A percentile compares a stretch with the other conserved stretches of the same genome.
Evolutionary conservation across 1,284 basidiomycete genomes (phyloP).

Genomic region (Heterobasidion irregulare): DNA sequence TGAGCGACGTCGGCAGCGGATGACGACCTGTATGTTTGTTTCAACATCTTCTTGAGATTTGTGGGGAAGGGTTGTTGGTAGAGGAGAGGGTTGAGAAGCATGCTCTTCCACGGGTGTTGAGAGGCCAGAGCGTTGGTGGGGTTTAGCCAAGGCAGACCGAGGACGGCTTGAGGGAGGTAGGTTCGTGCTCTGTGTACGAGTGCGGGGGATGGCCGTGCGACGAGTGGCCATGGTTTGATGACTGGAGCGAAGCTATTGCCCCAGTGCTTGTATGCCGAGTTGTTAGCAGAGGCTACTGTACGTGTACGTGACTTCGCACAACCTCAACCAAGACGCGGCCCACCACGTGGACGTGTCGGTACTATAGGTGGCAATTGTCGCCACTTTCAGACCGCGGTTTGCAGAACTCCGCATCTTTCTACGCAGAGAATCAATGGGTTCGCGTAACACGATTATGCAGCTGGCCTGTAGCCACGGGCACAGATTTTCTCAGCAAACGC

Average conservation of each 20-base stretch:
- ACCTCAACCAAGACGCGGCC: too few species aligned
- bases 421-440: too few species aligned
- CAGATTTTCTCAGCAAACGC: too few species aligned
- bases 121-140: constrained; percentile 21
- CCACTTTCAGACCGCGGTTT: too few species aligned
- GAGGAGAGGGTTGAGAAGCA: constrained; percentile 8
- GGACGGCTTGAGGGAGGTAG: constrained; percentile 6
- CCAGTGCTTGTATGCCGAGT: neutral
- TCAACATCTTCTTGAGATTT: constrained; percentile 35
- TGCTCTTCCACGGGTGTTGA: constrained; percentile 18
- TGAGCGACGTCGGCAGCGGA: constrained; percentile 77
- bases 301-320: too few species aligned
- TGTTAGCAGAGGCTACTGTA: too few species aligned
- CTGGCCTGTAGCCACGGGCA: too few species aligned
- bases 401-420: too few species aligned
- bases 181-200: neutral
- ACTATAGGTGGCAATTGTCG: too few species aligned
- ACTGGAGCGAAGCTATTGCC: neutral
- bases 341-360: too few species aligned
- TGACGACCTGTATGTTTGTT: constrained; percentile 86
- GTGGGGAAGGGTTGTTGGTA: constrained; percentile 11
- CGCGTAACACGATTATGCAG: too few species aligned
- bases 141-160: constrained; percentile 21
- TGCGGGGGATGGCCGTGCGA: neutral
- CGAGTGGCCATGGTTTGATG: neutral